Evolutionary conservation across 1,284 basidiomycete species (phyloP).

Genomic region (Heliocybe sulcata): DNA sequence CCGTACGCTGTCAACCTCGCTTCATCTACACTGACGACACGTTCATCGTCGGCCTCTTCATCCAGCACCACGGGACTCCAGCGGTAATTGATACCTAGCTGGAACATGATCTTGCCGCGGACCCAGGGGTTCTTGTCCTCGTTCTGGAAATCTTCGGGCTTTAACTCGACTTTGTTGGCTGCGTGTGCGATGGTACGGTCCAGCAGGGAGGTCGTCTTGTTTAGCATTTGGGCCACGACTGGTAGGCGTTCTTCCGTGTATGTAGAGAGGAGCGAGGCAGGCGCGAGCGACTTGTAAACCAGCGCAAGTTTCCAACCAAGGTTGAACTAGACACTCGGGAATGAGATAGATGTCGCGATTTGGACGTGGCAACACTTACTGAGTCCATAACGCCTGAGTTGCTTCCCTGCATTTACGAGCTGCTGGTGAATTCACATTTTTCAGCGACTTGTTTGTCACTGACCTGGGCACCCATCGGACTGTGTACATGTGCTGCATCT

Average conservation of each 20-base stretch:
- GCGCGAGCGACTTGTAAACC: conserved; percentile 25
- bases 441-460: neutral
- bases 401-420: conserved; percentile 24
- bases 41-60: neutral
- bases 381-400: conserved; percentile 33
- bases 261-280: conserved; percentile 22
- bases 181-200: neutral
- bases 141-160: neutral
- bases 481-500: conserved; percentile 19
- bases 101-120: conserved; percentile 1
- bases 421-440: too few species aligned
- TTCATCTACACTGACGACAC: neutral
- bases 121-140: neutral
- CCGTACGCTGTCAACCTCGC: neutral
- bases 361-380: conserved; percentile 13
- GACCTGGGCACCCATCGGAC: conserved; percentile 17
- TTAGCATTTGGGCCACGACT: conserved; percentile 30
- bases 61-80: conserved; percentile 8
- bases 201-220: conserved; percentile 4
- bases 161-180: neutral
- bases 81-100: conserved; percentile 8
- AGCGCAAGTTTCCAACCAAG: conserved; percentile 34
- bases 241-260: conserved; percentile 29
- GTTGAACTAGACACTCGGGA: conserved; percentile 21
- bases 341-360: neutral